Conservation (phyloP, 2,329 filamentous ascomycete genomes). For the Talaromyces rugulosus region DNA sequence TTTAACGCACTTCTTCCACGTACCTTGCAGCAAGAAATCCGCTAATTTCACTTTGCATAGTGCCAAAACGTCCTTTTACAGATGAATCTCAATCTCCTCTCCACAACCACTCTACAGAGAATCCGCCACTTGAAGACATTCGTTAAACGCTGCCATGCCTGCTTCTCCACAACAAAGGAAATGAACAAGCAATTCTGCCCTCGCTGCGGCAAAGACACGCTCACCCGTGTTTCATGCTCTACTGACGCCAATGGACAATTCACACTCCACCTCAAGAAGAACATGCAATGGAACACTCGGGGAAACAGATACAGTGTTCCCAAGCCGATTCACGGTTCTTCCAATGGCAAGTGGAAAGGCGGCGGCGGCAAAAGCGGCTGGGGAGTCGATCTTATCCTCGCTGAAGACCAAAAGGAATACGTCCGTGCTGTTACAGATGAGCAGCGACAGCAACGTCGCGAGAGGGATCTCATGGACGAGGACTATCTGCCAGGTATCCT, state of each 20-base stretch:
- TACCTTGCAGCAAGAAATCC: background rate
- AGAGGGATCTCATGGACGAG: slow-evolving; percentile 87
- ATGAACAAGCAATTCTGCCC: slow-evolving; percentile 90
- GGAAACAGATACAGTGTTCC: slow-evolving; percentile 91
- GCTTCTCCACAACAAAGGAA: slow-evolving; percentile 79
- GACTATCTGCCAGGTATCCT: slow-evolving; percentile 85
- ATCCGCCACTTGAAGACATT: slow-evolving; percentile 84
- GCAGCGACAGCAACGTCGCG: slow-evolving; percentile 55
- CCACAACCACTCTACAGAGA: slow-evolving; percentile 66
- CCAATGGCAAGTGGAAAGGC: slow-evolving; percentile 68
- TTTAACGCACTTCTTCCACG: background rate
- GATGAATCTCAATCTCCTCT: slow-evolving; percentile 88
- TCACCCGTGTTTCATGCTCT: slow-evolving; percentile 80
- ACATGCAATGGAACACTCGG: slow-evolving; percentile 93
- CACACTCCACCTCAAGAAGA: slow-evolving; percentile 81
- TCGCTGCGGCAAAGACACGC: slow-evolving; percentile 79
- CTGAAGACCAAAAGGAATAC: slow-evolving; percentile 97
- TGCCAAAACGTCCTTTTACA: slow-evolving; percentile 86
- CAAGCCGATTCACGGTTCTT: slow-evolving; percentile 75
- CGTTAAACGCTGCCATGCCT: slow-evolving; percentile 88
- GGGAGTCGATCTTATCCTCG: slow-evolving; percentile 77
- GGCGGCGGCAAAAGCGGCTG: slow-evolving; percentile 80
- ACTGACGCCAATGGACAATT: slow-evolving; percentile 78
- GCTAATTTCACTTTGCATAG: slow-evolving; percentile 14
- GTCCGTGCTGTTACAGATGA: slow-evolving; percentile 59